Conservation (phyloP, 805 yeast genomes). For the Brettanomyces naardenensis region DNA sequence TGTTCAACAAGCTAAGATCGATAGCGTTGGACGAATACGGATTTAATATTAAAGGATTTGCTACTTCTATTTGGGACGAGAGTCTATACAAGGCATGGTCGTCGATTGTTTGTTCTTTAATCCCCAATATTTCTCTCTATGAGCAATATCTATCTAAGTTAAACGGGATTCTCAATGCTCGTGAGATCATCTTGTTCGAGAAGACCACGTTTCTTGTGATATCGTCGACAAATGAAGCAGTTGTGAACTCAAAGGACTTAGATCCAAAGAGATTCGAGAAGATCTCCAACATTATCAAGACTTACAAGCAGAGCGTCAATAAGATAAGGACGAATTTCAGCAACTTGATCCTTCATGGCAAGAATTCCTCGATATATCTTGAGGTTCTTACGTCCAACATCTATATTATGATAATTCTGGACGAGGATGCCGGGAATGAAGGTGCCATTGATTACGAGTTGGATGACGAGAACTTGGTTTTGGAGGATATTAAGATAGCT, state of each 20-base stretch:
- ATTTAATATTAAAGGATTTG: constrained; percentile 74
- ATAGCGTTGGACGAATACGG: constrained; percentile 53
- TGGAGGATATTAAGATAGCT: constrained; percentile 29
- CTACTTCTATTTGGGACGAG: constrained; percentile 97
- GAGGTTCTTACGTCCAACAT: constrained; percentile 29
- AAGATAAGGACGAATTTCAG: constrained; percentile 81
- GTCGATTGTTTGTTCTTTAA: constrained; percentile 85
- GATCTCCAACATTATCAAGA: constrained; percentile 87
- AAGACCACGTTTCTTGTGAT: constrained; percentile 85
- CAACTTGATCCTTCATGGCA: constrained; percentile 61
- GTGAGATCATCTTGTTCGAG: constrained; percentile 87
- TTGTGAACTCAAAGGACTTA: constrained; percentile 23
- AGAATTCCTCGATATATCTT: constrained; percentile 27
- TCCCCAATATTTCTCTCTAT: constrained; percentile 81
- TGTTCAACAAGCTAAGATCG: constrained; percentile 74
- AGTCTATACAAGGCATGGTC: constrained; percentile 96
- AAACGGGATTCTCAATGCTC: constrained; percentile 69
- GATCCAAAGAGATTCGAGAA: constrained; percentile 94
- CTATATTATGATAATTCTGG: constrained; percentile 31
- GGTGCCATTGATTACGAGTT: constrained; percentile 12
- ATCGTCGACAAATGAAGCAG: constrained; percentile 42
- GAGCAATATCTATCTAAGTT: constrained; percentile 69
- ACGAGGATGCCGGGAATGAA: constrained; percentile 8
- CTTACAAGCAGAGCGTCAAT: constrained; percentile 86
- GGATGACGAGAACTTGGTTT: constrained; percentile 26